Evolutionary conservation across 352 stramenopile genomes (phyloP).

Genomic region (Elongisporangium senticosum): DNA sequence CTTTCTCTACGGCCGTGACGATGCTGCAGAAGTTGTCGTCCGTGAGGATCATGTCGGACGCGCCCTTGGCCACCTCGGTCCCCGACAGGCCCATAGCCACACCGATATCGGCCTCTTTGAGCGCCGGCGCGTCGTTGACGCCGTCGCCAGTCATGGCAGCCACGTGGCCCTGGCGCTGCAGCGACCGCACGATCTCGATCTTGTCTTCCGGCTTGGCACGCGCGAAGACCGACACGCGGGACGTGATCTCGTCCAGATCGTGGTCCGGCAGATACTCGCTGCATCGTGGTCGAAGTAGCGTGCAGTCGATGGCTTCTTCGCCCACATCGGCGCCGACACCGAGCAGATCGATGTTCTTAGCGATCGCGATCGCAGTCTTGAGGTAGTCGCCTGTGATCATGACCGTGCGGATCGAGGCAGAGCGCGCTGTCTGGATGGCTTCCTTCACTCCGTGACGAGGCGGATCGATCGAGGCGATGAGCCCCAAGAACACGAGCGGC

Average conservation of each 20-base stretch:
- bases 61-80: conserved; percentile 94
- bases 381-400: conserved; percentile 92
- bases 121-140: conserved; percentile 93
- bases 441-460: conserved; percentile 28
- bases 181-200: conserved; percentile 83
- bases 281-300: conserved; percentile 16
- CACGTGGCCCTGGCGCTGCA: conserved; percentile 59
- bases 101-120: conserved; percentile 91
- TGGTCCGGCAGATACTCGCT: conserved; percentile 25
- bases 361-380: conserved; percentile 90
- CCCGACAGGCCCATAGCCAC: conserved; percentile 91
- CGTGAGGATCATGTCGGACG: conserved; percentile 93
- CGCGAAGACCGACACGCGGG: conserved; percentile 74
- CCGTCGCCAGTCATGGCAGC: conserved; percentile 94
- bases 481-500: conserved; percentile 84
- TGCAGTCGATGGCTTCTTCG: conserved; percentile 46
- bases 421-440: conserved; percentile 25
- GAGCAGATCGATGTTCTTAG: conserved; percentile 80
- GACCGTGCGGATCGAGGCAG: conserved; percentile 36
- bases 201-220: conserved; percentile 87
- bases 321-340: conserved; percentile 34
- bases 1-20: conserved; percentile 90
- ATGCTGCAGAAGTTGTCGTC: conserved; percentile 96
- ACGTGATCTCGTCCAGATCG: conserved; percentile 70
- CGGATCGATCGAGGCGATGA: conserved; percentile 82